Conservation (phyloP, 768 basidiomycete species). For the Kwoniella mangroviensis region DNA sequence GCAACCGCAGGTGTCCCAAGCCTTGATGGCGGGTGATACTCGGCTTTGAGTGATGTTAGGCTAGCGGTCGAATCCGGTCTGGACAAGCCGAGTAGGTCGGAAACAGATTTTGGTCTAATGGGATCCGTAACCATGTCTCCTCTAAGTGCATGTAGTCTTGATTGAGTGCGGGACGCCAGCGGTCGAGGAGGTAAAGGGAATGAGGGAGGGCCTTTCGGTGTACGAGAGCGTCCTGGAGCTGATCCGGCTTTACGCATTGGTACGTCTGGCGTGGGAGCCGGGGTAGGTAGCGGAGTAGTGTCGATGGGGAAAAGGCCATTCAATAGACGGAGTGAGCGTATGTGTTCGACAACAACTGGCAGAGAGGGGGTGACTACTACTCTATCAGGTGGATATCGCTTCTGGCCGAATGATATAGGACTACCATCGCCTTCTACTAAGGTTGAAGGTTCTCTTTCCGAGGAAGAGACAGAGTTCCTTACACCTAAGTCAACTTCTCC, state of each 20-base stretch:
- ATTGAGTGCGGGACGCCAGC: slow-evolving; percentile 20
- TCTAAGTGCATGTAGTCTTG: slow-evolving; percentile 33
- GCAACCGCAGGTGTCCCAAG: slow-evolving; percentile 13
- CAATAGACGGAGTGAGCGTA: slow-evolving; percentile 35
- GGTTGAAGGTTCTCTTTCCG: slow-evolving; percentile 15
- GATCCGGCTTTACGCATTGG: slow-evolving; percentile 30
- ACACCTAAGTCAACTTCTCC: slow-evolving; percentile 26
- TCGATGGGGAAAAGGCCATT: slow-evolving; percentile 29
- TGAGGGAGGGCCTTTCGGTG: slow-evolving; percentile 19
- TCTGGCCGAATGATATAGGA: neutral
- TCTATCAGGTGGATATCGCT: slow-evolving; percentile 32
- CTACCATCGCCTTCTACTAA: slow-evolving; percentile 11
- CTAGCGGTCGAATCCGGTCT: slow-evolving; percentile 29
- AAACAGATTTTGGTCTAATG: slow-evolving; percentile 51
- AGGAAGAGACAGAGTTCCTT: slow-evolving; percentile 15
- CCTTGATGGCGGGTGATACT: slow-evolving; percentile 11
- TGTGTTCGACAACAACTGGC: slow-evolving; percentile 39
- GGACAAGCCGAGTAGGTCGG: slow-evolving; percentile 50
- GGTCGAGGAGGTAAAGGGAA: slow-evolving; percentile 34
- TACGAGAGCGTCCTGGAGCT: slow-evolving; percentile 26
- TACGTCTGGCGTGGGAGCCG: slow-evolving; percentile 14
- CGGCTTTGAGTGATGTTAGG: slow-evolving; percentile 23
- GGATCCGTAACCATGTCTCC: slow-evolving; percentile 11
- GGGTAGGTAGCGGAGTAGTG: slow-evolving; percentile 17
- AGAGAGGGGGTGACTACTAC: slow-evolving; percentile 50